phyloP scores from a whole-genome alignment of 441 rosid genomes.

The Isatis lusitanica region DNA sequence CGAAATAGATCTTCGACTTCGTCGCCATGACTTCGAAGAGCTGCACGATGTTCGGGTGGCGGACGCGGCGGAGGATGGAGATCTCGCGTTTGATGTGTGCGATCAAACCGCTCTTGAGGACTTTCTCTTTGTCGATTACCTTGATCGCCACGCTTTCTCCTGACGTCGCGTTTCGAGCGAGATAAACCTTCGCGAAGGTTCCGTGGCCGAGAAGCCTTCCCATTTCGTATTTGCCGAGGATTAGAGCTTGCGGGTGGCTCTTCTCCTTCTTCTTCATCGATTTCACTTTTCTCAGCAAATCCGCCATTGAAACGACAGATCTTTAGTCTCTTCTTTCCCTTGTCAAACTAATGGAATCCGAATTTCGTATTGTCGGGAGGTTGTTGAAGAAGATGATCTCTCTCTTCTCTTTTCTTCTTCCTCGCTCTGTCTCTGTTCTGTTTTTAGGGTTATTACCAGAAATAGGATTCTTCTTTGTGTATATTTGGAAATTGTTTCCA shows the following conservation, averaged over 20 bases:
- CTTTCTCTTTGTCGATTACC: slow-evolving; percentile 82
- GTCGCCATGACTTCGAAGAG: slow-evolving; percentile 92
- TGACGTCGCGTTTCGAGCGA: slow-evolving; percentile 63
- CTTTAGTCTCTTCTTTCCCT: not conserved
- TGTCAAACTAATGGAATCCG: no score
- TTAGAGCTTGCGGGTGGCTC: slow-evolving; percentile 37
- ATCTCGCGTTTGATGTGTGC: slow-evolving; percentile 89
- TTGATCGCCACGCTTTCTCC: slow-evolving; percentile 77
- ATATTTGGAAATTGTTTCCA: slow-evolving; percentile 24
- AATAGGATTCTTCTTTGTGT: slow-evolving; percentile 23
- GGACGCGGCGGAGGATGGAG: slow-evolving; percentile 84
- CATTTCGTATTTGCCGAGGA: slow-evolving; percentile 77
- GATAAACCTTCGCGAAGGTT: slow-evolving; percentile 83
- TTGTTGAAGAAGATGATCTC: slow-evolving; percentile 27
- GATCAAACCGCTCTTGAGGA: slow-evolving; percentile 65
- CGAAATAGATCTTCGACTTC: slow-evolving; percentile 86
- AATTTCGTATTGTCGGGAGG: not conserved
- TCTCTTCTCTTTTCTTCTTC: not conserved
- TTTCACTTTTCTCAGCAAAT: slow-evolving; percentile 25
- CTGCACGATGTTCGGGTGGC: slow-evolving; percentile 88
- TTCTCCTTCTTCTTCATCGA: slow-evolving; percentile 25
- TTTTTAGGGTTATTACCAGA: slow-evolving; percentile 20
- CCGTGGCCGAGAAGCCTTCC: slow-evolving; percentile 95
- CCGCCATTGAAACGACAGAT: slow-evolving; percentile 28
- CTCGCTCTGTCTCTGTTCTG: slow-evolving; percentile 11